phyloP scores from a whole-genome alignment of 2,329 filamentous ascomycete species.

The Talaromyces albobiverticillius region DNA sequence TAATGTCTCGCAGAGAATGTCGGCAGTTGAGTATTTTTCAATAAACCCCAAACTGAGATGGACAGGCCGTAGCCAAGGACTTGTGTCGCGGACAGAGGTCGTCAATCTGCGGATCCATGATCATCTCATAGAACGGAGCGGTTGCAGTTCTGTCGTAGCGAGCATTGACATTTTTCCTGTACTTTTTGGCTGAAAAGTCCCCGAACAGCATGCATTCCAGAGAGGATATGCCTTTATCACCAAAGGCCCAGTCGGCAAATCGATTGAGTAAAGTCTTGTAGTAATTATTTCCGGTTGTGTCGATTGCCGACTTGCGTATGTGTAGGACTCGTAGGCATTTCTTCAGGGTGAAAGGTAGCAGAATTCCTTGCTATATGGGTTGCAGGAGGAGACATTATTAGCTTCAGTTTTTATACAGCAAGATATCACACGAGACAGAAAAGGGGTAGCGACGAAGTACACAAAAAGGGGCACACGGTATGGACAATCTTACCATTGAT shows the following conservation, averaged over 20 bases:
- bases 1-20: neutral
- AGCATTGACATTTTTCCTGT: constrained; percentile 1
- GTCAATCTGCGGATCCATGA: neutral
- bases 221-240: neutral
- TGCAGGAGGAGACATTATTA: neutral
- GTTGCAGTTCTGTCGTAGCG: neutral
- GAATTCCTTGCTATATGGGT: neutral
- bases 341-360: neutral
- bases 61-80: constrained; percentile 3
- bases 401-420: neutral
- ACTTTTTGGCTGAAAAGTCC: neutral
- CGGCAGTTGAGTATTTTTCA: neutral
- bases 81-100: neutral
- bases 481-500: neutral
- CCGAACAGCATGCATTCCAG: constrained; percentile 1
- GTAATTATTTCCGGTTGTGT: neutral
- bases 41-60: constrained; percentile 1
- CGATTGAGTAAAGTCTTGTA: neutral
- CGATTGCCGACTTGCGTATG: constrained; percentile 6
- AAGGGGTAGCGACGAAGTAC: neutral
- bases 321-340: constrained; percentile 4
- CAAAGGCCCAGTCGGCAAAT: constrained; percentile 2
- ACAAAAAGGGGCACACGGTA: neutral
- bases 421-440: neutral
- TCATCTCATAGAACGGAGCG: neutral